Evolutionary conservation across 2,329 filamentous ascomycete species (phyloP), one percentile per base, ranked within the genome.

Genomic region (Aspergillus pseudonomiae): DNA sequence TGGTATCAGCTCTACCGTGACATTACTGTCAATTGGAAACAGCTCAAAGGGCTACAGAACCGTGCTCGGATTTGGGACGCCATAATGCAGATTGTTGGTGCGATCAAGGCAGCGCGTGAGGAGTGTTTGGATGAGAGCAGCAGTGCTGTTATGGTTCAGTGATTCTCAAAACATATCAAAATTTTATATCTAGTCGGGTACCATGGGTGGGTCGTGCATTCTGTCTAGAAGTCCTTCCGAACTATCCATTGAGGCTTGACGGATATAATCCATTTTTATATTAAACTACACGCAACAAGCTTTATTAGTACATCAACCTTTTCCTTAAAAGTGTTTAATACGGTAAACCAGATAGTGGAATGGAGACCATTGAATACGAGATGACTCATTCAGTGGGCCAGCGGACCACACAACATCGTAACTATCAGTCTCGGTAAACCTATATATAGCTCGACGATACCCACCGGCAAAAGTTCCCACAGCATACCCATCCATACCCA

Each of bases 101-200:
- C 6, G 4, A 50, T 50, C 7, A 19, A 32, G 16, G 48, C 34
- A 4, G 7, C 3, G 10, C 48, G 48, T 12, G 28, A 14, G 19
- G 10, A 32, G 21, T 9, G 16, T 11, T 0, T 28, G 11, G 28
- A 14, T 14, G 21, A 19, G 12, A 24, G 24, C 9, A 5, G 2
- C 10, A 6, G 48, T 21, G 28, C 32, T 30, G 5, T 7, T 10
- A 30, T 16, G 2, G 12, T 50, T 24, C 16, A 28, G 2, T 6
- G 11, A 9, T 3, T 3, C 4, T 41, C 6, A 0, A 9, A 1
- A 4, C 9, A 1, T 9, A 10, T 6, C 19, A 16, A 3, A 3
- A 36, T 5, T 1, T n/a, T n/a, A n/a, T 19, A 41, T 41, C n/a
- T n/a, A 19, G 19, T 19, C 6, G 19, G 36, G 36, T 16, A 3